These are phyloP conservation scores for Venturiaceae sp. DNA, from an alignment of 2,329 filamentous ascomycete species.

Conservation along the genomic window DNA sequence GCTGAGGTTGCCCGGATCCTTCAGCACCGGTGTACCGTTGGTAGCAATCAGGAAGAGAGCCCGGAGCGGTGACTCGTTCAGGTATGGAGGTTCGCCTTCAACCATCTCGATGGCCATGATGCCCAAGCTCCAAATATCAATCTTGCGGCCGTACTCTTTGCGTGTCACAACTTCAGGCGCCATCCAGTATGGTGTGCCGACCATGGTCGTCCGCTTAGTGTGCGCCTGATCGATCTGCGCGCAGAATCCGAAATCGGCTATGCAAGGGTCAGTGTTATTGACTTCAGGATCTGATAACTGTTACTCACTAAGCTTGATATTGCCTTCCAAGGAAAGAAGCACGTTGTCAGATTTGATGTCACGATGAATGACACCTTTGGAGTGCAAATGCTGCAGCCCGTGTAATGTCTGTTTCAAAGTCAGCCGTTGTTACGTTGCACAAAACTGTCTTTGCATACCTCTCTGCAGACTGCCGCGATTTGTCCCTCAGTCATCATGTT, in stretches of 20 bases:
- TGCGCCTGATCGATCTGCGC: conserved; percentile 96
- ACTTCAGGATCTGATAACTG: conserved; percentile 11
- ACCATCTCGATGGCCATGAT: conserved; percentile 99
- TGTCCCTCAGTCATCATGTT: conserved; percentile 99
- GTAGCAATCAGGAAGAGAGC: conserved; percentile 95
- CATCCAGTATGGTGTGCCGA: conserved; percentile 99
- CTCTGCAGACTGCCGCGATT: conserved; percentile 89
- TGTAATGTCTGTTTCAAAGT: conserved; percentile 55
- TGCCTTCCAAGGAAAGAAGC: conserved; percentile 81
- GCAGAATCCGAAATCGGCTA: conserved; percentile 97
- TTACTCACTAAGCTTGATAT: conserved; percentile 87
- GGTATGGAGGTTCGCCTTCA: conserved; percentile 91
- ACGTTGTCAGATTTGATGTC: conserved; percentile 99
- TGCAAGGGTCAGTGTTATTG: conserved; percentile 20
- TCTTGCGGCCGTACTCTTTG: conserved; percentile 96
- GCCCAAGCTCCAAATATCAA: conserved; percentile 96
- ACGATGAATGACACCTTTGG: conserved; percentile 94
- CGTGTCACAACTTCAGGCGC: conserved; percentile 94
- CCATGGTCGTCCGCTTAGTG: conserved; percentile 97
- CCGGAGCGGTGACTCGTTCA: conserved; percentile 87
- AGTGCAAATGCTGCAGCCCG: conserved; percentile 90
- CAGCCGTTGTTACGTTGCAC: conserved; percentile 10
- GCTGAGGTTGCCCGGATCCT: conserved; percentile 78
- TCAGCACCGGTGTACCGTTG: conserved; percentile 89
- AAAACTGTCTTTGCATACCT: conserved; percentile 38